phyloP scores from a whole-genome alignment of 768 basidiomycete genomes.

The Rubroboletus satanas region DNA sequence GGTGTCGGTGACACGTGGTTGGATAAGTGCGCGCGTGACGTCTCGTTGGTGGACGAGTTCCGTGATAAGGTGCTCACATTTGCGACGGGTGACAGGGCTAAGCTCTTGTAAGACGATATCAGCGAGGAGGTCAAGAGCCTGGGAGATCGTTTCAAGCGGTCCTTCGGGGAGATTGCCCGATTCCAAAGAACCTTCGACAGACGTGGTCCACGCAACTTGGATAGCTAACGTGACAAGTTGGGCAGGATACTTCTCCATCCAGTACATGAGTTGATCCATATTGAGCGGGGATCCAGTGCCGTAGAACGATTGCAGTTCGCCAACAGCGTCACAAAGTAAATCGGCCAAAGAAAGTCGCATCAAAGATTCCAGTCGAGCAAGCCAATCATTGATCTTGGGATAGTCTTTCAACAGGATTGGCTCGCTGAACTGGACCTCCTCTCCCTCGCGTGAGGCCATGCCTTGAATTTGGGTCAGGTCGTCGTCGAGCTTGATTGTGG shows the following conservation, averaged over 20 bases:
- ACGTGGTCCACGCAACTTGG: slow-evolving; percentile 91
- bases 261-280: slow-evolving; percentile 68
- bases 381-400: slow-evolving; percentile 99
- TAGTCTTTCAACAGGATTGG: slow-evolving; percentile 88
- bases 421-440: slow-evolving; percentile 80
- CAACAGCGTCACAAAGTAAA: slow-evolving; percentile 74
- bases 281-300: slow-evolving; percentile 57
- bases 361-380: slow-evolving; percentile 85
- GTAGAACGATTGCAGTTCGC: slow-evolving; percentile 79
- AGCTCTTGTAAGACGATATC: slow-evolving; percentile 94
- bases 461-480: slow-evolving; percentile 85
- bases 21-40: slow-evolving; percentile 77
- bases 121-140: slow-evolving; percentile 91
- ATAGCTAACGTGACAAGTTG: slow-evolving; percentile 95
- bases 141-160: slow-evolving; percentile 69
- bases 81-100: slow-evolving; percentile 85
- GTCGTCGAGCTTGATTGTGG: slow-evolving; percentile 83
- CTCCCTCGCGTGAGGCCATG: slow-evolving; percentile 95
- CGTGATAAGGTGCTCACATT: slow-evolving; percentile 98
- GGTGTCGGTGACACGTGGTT: slow-evolving; percentile 57
- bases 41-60: slow-evolving; percentile 98
- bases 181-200: slow-evolving; percentile 72
- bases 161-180: slow-evolving; percentile 51
- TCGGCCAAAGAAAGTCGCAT: slow-evolving; percentile 89
- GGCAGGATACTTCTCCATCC: slow-evolving; percentile 94